Percentiles rank a stretch among this genome's conserved stretches.
Conservation (phyloP, 441 rosid species). For the Melastoma candidum region DNA sequence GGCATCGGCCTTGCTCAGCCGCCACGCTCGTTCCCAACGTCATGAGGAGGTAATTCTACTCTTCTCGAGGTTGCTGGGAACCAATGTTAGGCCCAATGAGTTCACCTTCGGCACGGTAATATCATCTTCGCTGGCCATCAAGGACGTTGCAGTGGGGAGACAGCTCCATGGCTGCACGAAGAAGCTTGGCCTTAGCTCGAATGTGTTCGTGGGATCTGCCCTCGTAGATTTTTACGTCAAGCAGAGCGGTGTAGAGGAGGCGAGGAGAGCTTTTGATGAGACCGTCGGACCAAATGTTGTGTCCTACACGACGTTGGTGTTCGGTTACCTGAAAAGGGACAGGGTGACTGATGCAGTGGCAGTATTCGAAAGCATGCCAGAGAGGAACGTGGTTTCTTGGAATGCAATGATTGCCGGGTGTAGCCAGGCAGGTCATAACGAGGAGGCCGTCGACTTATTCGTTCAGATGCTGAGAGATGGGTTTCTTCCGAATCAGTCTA, state of each 20-base stretch:
- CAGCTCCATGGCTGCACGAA: conserved; percentile 54
- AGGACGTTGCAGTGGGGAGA: conserved; percentile 37
- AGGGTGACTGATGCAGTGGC: conserved; percentile 32
- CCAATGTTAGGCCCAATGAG: conserved; percentile 52
- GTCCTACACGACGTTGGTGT: conserved; percentile 48
- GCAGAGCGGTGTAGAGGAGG: conserved; percentile 40
- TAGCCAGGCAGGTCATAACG: conserved; percentile 64
- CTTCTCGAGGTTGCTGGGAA: conserved; percentile 42
- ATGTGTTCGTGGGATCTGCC: conserved; percentile 66
- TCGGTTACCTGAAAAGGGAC: conserved; percentile 49
- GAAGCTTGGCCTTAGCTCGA: conserved; percentile 52
- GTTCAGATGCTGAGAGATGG: conserved; percentile 58
- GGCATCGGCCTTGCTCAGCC: conserved; percentile 29
- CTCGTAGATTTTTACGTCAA: conserved; percentile 50
- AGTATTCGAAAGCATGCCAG: conserved; percentile 45
- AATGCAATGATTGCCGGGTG: conserved; percentile 65
- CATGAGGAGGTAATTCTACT: conserved; percentile 36
- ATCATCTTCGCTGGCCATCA: conserved; percentile 31
- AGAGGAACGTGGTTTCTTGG: conserved; percentile 67
- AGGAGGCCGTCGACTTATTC: conserved; percentile 65
- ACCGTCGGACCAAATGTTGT: conserved; percentile 53
- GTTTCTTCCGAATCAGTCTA: conserved; percentile 37
- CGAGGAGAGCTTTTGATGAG: conserved; percentile 48
- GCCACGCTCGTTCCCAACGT: conserved; percentile 27
- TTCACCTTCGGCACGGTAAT: conserved; percentile 60